Base-by-base conservation (phyloP, 2,329 filamentous ascomycete species). In the Pyrenophora teres region DNA sequence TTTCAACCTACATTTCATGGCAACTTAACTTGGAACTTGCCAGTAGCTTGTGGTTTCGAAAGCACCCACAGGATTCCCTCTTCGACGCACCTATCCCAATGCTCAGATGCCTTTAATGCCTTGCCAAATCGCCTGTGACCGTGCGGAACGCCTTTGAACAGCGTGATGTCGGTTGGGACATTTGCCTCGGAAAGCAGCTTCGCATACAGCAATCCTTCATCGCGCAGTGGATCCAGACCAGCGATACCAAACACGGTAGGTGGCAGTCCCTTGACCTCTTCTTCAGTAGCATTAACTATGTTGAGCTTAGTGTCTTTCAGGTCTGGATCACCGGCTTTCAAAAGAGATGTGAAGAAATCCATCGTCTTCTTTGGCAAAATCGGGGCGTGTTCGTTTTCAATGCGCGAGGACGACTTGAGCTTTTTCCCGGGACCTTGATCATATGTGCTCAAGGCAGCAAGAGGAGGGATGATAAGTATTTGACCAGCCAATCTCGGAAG, bases 91-190 rank as follows among this genome's bases (percentile, higher is more conserved):
- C 67, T 59, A 42, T 81, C 78, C 76, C 77, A 80, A 30, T 74
- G 60, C 25, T 69, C 64, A 4, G 68, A 74, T 21, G 71, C 73
- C 10, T 72, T 68, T 7, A 80, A 42, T n/a, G 65, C 70, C 8
- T 74, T 69, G 3, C 75, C 75, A 49, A 76, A 78, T 8, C 76
- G 81, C 37, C 77, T 66, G 58, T 82, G 82, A 0, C 77, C 78
- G 67, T 84, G 82, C 0, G 82, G 82, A 0, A 84, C 65, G 0
- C 82, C 81, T 21, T 71, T 75, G 62, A 83, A 83, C 0, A 84
- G 55, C 48, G 76, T 69, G 0, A 78, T 65, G 46, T 80, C 68
- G 0, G 80, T 82, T 0, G 81, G 76, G 0, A 84, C 78, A 72
- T 78, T 77, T 42, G 76, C 64, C 21, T 76, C 71, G 5, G 72